Evolutionary conservation across 352 stramenopile genomes (phyloP), one percentile per base, ranked within the genome.

Genomic region (Phytopythium aichiense): DNA sequence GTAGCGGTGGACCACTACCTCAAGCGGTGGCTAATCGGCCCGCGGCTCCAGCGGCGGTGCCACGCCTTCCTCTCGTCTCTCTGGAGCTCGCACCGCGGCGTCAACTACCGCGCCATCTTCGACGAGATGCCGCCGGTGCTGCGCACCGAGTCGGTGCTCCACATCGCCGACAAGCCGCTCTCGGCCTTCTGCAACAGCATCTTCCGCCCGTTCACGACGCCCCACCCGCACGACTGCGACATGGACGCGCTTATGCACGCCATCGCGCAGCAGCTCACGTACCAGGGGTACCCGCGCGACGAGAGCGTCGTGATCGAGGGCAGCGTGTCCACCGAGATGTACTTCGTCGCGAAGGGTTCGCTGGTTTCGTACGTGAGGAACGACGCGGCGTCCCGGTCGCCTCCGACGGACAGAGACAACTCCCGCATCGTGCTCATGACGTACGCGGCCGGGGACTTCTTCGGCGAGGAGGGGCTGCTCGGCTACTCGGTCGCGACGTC

Each of bases 261-360:
- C 2, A 72, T 87, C 16, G 76, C 82, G 7, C 67, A 81, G 38
- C 65, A 79, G 11, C 68, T 92, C 11, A 74, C 71, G 20, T 89
- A 88, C 50, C 74, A 90, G 63, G 71, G 77, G 18, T 92, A 88
- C 46, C 80, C 80, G 15, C 76, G 79, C 23, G 80, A 85, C 48
- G 82, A 91, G 33, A 74, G 61, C 8, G 77, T 89, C 20, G 61
- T 91, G 13, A 61, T 80, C 28, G 80, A 92, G 68, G 82, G 82
- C 1, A 85, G 69, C 23, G 82, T 90, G 51, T 69, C 76, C 3
- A 86, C 82, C 40, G 71, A 77, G 28, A 87, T 90, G 78, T 92
- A 84, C 65, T 90, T 92, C 51, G 78, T 92, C 23, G 71, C 87
- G 7, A 78, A 82, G 48, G 82, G 82, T 1, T 31, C 77, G 23